Percentiles rank a stretch among this genome's conserved stretches.
phyloP scores from a whole-genome alignment of 2,329 filamentous ascomycete genomes.

The Plenodomus lindquistii region DNA sequence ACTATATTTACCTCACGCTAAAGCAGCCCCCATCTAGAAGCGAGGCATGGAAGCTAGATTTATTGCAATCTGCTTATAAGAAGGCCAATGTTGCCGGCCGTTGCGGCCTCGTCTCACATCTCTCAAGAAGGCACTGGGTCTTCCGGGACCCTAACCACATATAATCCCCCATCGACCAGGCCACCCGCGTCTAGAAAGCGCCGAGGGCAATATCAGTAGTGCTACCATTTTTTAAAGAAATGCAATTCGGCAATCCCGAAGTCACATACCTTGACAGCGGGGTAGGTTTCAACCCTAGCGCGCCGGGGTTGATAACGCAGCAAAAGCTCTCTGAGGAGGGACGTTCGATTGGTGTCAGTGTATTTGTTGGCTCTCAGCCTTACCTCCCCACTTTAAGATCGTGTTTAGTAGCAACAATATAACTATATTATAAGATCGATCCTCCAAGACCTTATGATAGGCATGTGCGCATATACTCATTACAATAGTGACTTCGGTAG shows the following conservation, averaged over 20 bases:
- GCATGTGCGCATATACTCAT: too few relatives aligned
- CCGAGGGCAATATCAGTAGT: constrained; percentile 56
- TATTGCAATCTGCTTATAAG: constrained; percentile 38
- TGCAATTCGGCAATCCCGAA: constrained; percentile 53
- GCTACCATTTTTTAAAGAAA: constrained; percentile 57
- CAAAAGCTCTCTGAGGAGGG: constrained; percentile 47
- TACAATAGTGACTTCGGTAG: too few relatives aligned
- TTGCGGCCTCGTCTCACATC: constrained; percentile 45
- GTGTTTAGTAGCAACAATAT: too few relatives aligned
- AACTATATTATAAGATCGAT: too few relatives aligned
- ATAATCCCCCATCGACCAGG: constrained; percentile 45
- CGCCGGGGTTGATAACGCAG: constrained; percentile 54
- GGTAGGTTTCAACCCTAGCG: constrained; percentile 55
- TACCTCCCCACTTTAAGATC: too few relatives aligned
- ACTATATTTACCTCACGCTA: constrained; percentile 20
- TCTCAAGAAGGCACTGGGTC: constrained; percentile 44
- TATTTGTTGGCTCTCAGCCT: constrained; percentile 45
- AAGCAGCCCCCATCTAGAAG: constrained; percentile 12
- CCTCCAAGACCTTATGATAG: too few relatives aligned
- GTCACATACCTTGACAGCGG: constrained; percentile 56
- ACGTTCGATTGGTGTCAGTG: constrained; percentile 44
- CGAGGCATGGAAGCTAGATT: constrained; percentile 42
- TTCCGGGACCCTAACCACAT: constrained; percentile 44
- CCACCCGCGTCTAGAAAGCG: constrained; percentile 54
- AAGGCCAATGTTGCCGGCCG: constrained; percentile 40